Evolutionary conservation across 441 rosid genomes (phyloP), one percentile per base, ranked within the genome.

Genomic region (Populus hybrid): DNA sequence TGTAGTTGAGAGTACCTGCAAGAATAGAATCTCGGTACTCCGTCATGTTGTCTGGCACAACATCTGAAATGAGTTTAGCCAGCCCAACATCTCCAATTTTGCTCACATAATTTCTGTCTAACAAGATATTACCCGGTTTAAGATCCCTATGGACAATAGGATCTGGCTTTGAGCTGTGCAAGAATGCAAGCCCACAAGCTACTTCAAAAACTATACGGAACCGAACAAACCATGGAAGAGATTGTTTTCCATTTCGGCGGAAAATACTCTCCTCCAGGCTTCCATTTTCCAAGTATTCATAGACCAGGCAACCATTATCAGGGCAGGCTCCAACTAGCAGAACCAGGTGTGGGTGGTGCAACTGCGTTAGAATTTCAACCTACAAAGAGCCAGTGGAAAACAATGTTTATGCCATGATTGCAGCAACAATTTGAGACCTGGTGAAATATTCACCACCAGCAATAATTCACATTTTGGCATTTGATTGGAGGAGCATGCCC

Each of bases 271-370:
- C 98, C 67, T 95, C 94, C 76, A 95, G 84, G 85, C 92, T 93
- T 82, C 99, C 98, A 78, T 92, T 91, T 83, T 92, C 99, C 83
- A 93, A 73, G 85, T 91, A 95, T 80, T 95, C 99, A 77, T 95
- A 95, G 64, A 91, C 92, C 80, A 95, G 88, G 83, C 96, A 90
- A 75, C 95, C 89, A 73, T 73, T 89, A 75, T 92, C 99, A 16
- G 98, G 95, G 86, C 99, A 93, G 79, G 97, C 98, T 81, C 99
- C 98, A 8, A 93, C 92, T 35, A 95, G 89, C 86, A 92, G 83
- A 82, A 95, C 92, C 80, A 95, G 81, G 72, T 93, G 87, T 35
- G 98, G 96, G 71, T 93, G 98, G 75, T 83, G 91, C 57, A 92
- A 83, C 77, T 90, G 95, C 86, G 98, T 92, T 76, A 95, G 87